A percentile compares a stretch with the other conserved stretches of the same genome.
Conservation (phyloP, 805 yeast species). For the Lipomyces lipofer region DNA sequence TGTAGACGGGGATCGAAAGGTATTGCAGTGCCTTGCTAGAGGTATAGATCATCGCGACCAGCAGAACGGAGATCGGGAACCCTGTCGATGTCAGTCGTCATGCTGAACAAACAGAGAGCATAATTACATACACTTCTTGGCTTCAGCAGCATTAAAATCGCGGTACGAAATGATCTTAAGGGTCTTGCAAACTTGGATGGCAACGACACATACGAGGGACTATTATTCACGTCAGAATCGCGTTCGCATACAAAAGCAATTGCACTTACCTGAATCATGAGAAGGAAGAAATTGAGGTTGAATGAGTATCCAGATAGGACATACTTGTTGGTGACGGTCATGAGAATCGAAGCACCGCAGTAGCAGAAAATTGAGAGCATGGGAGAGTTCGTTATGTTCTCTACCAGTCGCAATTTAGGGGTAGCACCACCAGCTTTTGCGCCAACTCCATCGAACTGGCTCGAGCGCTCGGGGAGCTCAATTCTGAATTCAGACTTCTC, state of each 20-base stretch:
- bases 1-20: slow-evolving; percentile 91
- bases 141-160: slow-evolving; percentile 79
- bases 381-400: slow-evolving; percentile 25
- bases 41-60: slow-evolving; percentile 94
- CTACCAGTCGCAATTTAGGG: slow-evolving; percentile 9
- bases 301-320: slow-evolving; percentile 80
- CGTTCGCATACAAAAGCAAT: background rate
- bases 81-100: slow-evolving; percentile 9
- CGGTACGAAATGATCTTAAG: slow-evolving; percentile 82
- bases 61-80: slow-evolving; percentile 84
- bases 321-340: slow-evolving; percentile 97
- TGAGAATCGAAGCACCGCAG: slow-evolving; percentile 90
- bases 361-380: slow-evolving; percentile 44
- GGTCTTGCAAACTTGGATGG: slow-evolving; percentile 70
- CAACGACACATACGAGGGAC: slow-evolving; percentile 73
- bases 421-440: slow-evolving; percentile 6
- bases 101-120: background rate
- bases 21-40: slow-evolving; percentile 91
- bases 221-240: background rate
- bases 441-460: slow-evolving; percentile 21
- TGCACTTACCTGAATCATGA: slow-evolving; percentile 67
- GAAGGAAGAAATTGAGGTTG: slow-evolving; percentile 81
- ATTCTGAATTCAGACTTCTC: slow-evolving; percentile 27
- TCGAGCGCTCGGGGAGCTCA: slow-evolving; percentile 22
- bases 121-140: slow-evolving; percentile 64